These are phyloP conservation scores for Ballota nigra DNA, from an alignment of 257 asterid genomes.

Conservation along the genomic window DNA sequence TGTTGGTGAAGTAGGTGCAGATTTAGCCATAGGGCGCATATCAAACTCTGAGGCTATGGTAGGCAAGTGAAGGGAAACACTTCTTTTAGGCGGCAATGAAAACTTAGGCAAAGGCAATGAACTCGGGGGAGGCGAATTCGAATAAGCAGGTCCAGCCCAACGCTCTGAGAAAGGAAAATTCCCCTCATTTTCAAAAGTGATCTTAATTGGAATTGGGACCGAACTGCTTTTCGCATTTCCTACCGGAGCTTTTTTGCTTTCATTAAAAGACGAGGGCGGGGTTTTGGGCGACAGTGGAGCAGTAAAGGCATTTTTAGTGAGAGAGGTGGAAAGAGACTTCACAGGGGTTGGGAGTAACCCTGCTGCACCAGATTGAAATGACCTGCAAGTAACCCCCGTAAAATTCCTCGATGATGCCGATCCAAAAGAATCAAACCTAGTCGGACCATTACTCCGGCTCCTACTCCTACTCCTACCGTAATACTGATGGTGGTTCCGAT, in stretches of 20 bases:
- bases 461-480: slow-evolving; percentile 40
- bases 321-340: slow-evolving; percentile 29
- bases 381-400: slow-evolving; percentile 52
- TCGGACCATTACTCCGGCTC: slow-evolving; percentile 26
- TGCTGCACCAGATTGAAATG: slow-evolving; percentile 46
- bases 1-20: slow-evolving; percentile 77
- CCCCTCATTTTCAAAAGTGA: slow-evolving; percentile 23
- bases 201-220: slow-evolving; percentile 41
- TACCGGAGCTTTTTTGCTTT: slow-evolving; percentile 20
- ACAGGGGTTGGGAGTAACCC: slow-evolving; percentile 67
- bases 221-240: slow-evolving; percentile 31
- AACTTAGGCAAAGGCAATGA: slow-evolving; percentile 79
- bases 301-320: slow-evolving; percentile 23
- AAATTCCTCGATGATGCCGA: slow-evolving; percentile 37
- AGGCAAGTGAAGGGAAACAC: slow-evolving; percentile 71
- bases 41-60: slow-evolving; percentile 41
- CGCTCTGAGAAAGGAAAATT: slow-evolving; percentile 58
- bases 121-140: slow-evolving; percentile 85
- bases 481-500: slow-evolving; percentile 53
- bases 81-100: slow-evolving; percentile 51
- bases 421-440: slow-evolving; percentile 36
- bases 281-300: slow-evolving; percentile 36
- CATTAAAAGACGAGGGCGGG: slow-evolving; percentile 23
- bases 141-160: slow-evolving; percentile 93
- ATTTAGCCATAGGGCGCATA: slow-evolving; percentile 46